These are phyloP conservation scores for Schizochytrium sp. DNA, from an alignment of 108 stramenopile genomes.

Conservation along the genomic window DNA sequence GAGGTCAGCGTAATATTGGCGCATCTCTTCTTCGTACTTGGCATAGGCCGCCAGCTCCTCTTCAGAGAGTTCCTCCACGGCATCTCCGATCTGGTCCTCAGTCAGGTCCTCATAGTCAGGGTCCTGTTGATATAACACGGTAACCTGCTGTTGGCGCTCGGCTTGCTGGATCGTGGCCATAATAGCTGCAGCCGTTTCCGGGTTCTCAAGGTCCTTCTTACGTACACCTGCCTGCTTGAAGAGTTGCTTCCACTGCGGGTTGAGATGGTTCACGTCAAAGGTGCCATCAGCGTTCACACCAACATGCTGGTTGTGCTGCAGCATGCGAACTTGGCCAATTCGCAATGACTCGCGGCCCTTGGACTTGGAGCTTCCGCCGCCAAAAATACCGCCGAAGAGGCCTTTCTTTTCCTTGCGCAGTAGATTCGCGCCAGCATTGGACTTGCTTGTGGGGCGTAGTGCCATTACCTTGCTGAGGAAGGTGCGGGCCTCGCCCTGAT, in stretches of 20 bases:
- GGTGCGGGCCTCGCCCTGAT: slow-evolving; percentile 12
- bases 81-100: slow-evolving; percentile 54
- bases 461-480: slow-evolving; percentile 60
- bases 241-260: slow-evolving; percentile 36
- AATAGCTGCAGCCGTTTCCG: slow-evolving; percentile 37
- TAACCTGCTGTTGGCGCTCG: slow-evolving; percentile 26
- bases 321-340: slow-evolving; percentile 40
- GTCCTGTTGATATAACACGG: slow-evolving; percentile 17
- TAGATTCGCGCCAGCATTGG: slow-evolving; percentile 30
- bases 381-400: neutral
- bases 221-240: slow-evolving; percentile 39
- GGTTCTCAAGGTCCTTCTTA: slow-evolving; percentile 33
- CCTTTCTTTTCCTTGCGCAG: slow-evolving; percentile 35
- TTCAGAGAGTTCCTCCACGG: slow-evolving; percentile 29
- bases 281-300: slow-evolving; percentile 48
- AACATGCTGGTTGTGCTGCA: slow-evolving; percentile 58
- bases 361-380: neutral
- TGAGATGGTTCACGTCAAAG: slow-evolving; percentile 28
- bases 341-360: slow-evolving; percentile 11
- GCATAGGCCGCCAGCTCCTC: slow-evolving; percentile 38
- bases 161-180: slow-evolving; percentile 51
- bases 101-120: slow-evolving; percentile 7
- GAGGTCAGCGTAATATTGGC: slow-evolving; percentile 44
- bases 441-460: slow-evolving; percentile 46
- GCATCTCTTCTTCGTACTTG: slow-evolving; percentile 49